Conservation (phyloP, 768 basidiomycete genomes). For the Dictyophora rubrovolvata region DNA sequence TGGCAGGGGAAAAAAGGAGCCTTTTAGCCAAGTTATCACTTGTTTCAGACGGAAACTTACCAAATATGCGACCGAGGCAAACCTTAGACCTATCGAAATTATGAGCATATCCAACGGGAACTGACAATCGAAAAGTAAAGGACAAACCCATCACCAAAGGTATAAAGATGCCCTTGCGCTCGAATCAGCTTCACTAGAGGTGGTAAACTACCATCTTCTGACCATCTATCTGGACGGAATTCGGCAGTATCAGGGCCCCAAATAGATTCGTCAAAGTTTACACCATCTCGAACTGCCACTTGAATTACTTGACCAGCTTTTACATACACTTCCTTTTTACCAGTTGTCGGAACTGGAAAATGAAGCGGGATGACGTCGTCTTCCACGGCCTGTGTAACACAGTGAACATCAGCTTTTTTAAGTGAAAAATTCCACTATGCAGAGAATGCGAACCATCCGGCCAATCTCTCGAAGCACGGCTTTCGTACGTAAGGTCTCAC, state of each 20-base stretch:
- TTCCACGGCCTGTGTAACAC: conserved; percentile 24
- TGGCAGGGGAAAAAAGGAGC: not conserved
- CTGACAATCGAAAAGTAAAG: not conserved
- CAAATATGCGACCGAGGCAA: conserved; percentile 11
- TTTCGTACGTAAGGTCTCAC: conserved; percentile 43
- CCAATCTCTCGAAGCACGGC: not conserved
- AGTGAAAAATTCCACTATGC: not conserved
- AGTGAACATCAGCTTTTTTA: not conserved
- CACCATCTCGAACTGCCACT: conserved; percentile 34
- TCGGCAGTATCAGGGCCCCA: conserved; percentile 53
- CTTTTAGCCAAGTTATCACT: not conserved
- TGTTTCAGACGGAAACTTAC: not conserved
- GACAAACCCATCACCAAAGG: conserved; percentile 12
- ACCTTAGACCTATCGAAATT: conserved; percentile 4
- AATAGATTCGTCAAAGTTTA: conserved; percentile 36
- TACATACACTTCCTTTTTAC: conserved; percentile 16
- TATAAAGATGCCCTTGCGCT: conserved; percentile 9
- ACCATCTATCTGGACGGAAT: conserved; percentile 58
- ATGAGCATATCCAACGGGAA: not conserved
- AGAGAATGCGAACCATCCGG: not conserved
- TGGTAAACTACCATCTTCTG: conserved; percentile 27
- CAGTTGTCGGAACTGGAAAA: conserved; percentile 31
- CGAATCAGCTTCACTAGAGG: not conserved
- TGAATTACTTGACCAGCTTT: not conserved
- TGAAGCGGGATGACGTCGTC: conserved; percentile 47